Evolutionary conservation across 495 filamentous ascomycete species (phyloP).

Genomic region (Hamigera avellanea): DNA sequence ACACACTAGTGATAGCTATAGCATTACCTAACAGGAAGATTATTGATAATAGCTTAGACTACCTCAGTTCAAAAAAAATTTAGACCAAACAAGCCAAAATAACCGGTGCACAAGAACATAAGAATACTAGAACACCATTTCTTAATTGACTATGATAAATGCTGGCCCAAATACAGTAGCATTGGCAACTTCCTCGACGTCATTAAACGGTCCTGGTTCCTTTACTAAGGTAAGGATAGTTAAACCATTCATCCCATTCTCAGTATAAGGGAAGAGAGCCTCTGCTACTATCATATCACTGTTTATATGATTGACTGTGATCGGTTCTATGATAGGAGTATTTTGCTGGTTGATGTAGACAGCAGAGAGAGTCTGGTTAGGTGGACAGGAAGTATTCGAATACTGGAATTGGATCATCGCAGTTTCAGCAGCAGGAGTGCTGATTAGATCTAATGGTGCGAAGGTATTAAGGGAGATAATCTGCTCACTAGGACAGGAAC

Average conservation of each 20-base stretch:
- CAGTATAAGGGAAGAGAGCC: constrained; percentile 29
- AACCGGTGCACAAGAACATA: too few relatives aligned
- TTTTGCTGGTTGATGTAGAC: constrained; percentile 52
- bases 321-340: constrained; percentile 37
- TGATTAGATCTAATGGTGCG: constrained; percentile 19
- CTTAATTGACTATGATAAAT: constrained; percentile 44
- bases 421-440: too few relatives aligned
- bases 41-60: too few relatives aligned
- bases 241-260: constrained; percentile 39
- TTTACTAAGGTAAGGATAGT: constrained; percentile 43
- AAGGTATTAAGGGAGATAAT: constrained; percentile 40
- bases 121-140: too few relatives aligned
- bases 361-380: constrained; percentile 8
- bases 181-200: constrained; percentile 35
- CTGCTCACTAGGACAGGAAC: constrained; percentile 44
- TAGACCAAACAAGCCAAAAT: too few relatives aligned
- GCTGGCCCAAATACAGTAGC: constrained; percentile 46
- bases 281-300: constrained; percentile 28
- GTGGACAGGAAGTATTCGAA: neutral
- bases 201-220: constrained; percentile 11
- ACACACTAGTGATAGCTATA: too few relatives aligned
- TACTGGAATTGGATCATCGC: neutral
- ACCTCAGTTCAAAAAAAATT: too few relatives aligned
- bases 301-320: constrained; percentile 25
- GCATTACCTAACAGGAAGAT: too few relatives aligned